Conservation (phyloP, 2,329 filamentous ascomycete genomes). For the Penicillium freii region DNA sequence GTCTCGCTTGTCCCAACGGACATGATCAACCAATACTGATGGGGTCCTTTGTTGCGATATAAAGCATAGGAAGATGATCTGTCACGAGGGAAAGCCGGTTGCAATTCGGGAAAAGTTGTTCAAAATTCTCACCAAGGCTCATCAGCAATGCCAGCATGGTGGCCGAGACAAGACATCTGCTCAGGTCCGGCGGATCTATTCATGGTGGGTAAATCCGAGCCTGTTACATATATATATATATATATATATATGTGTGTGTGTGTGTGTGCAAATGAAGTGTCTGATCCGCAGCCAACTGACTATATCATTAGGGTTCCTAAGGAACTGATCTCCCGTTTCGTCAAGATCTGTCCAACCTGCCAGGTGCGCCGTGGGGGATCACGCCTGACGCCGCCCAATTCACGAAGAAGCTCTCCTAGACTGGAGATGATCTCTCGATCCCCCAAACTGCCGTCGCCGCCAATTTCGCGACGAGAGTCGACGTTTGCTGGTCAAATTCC, state of each 20-base stretch:
- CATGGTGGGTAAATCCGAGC: constrained; percentile 41
- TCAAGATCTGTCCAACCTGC: constrained; percentile 52
- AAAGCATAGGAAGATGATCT: constrained; percentile 46
- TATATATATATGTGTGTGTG: not conserved
- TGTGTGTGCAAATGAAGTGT: not conserved
- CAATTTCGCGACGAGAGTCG: constrained; percentile 38
- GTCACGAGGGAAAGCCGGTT: constrained; percentile 53
- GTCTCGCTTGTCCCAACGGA: constrained; percentile 13
- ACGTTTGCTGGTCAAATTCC: constrained; percentile 28
- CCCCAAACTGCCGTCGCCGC: constrained; percentile 39
- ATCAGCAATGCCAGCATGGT: constrained; percentile 52
- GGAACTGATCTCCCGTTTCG: constrained; percentile 52
- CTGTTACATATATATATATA: not conserved
- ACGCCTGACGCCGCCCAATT: constrained; percentile 43
- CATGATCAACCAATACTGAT: not conserved
- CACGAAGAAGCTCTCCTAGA: constrained; percentile 39
- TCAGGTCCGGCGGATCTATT: constrained; percentile 50
- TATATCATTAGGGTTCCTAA: constrained; percentile 49
- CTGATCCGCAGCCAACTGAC: not conserved
- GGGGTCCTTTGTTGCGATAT: not conserved
- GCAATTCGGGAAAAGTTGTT: constrained; percentile 53
- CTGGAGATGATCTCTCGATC: constrained; percentile 35
- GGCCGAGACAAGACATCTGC: constrained; percentile 55
- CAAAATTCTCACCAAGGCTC: constrained; percentile 51
- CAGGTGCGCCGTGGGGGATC: constrained; percentile 47